Conservation (phyloP, 257 asterid species). For the Solanum pinnatisectum region DNA sequence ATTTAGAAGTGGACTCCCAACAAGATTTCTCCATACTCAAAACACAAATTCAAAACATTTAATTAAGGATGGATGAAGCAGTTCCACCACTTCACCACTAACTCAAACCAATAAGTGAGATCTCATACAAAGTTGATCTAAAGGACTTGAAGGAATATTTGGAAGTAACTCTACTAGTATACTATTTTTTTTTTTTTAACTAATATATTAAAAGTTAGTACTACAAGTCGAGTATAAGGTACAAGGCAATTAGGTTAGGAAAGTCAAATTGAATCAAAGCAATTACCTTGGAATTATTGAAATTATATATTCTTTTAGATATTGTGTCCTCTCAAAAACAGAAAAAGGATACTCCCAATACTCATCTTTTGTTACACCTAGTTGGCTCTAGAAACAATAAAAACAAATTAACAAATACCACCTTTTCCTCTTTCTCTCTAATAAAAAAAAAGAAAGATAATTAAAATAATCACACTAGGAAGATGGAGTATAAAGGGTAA, state of each 20-base stretch:
- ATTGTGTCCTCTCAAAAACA: not conserved
- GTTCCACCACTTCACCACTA: not conserved
- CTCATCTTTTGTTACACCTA: not conserved
- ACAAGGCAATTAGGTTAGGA: not conserved
- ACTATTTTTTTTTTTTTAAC: not conserved
- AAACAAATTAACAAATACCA: not conserved
- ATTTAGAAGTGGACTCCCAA: no score
- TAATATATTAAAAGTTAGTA: not conserved
- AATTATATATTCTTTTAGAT: not conserved
- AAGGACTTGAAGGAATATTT: not conserved
- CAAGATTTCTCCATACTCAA: accelerated
- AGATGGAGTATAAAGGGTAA: not conserved
- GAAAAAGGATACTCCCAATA: conserved; percentile 1
- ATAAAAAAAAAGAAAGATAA: not conserved
- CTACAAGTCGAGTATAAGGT: not conserved
- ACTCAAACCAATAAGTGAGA: not conserved
- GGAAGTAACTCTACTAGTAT: not conserved
- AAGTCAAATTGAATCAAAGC: not conserved
- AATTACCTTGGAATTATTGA: not conserved
- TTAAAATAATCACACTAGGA: not conserved
- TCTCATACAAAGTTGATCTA: not conserved
- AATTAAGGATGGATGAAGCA: no score
- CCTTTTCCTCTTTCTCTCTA: not conserved
- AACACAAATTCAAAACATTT: no score
- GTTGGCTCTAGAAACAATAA: not conserved